Evolutionary conservation across 192 early-diverging fungal species (phyloP).

Genomic region (Backusella psychrophila): DNA sequence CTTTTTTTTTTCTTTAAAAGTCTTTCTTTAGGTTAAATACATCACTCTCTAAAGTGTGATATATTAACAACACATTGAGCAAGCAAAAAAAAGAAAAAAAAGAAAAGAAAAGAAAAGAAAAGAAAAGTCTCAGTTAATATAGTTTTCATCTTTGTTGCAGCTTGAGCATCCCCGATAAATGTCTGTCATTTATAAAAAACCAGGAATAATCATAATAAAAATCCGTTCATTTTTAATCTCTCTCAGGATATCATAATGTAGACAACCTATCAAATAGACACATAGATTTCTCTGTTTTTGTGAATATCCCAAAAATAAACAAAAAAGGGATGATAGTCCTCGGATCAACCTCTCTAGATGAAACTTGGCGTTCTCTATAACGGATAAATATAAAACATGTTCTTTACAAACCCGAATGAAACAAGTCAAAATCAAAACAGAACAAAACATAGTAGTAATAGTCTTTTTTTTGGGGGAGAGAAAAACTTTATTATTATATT

Average conservation of each 20-base stretch:
- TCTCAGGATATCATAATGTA: background rate
- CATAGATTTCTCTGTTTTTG: background rate
- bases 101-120: background rate
- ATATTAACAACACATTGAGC: no score
- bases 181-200: background rate
- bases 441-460: background rate
- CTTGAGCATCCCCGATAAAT: no score
- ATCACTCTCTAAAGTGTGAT: no score
- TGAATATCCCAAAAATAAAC: background rate
- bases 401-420: background rate
- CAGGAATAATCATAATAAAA: no score
- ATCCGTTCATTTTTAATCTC: no score
- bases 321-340: no score
- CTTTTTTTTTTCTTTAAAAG: no score
- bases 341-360: background rate
- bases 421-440: slow-evolving; percentile 5
- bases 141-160: background rate
- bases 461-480: background rate
- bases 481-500: background rate
- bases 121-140: background rate
- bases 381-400: background rate
- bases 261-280: background rate
- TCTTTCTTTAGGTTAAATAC: no score
- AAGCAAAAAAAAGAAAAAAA: background rate
- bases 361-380: background rate